Conservation (phyloP, 257 asterid genomes). For the Scutellaria barbata region DNA sequence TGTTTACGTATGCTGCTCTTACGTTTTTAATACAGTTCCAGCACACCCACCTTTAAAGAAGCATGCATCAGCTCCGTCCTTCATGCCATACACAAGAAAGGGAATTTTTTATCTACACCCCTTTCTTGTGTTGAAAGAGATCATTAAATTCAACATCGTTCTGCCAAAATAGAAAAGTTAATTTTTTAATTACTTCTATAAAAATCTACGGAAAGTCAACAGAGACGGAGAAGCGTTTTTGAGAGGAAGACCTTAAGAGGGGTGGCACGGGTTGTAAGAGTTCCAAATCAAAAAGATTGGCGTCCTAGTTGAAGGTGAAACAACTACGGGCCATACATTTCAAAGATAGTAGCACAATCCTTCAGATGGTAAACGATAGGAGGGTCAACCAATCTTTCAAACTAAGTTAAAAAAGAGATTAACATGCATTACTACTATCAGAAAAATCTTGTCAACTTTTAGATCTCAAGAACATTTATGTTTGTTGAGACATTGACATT, state of each 20-base stretch:
- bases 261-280: background rate
- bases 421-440: background rate
- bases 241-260: background rate
- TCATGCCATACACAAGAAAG: conserved; percentile 24
- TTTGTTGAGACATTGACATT: background rate
- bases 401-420: background rate
- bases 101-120: no score
- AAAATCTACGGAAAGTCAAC: conserved; percentile 10
- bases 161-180: conserved; percentile 32
- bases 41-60: conserved; percentile 30
- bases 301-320: background rate
- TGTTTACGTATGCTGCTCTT: background rate
- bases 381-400: background rate
- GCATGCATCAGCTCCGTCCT: conserved; percentile 28
- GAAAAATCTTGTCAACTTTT: background rate
- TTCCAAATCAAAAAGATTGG: background rate
- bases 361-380: background rate
- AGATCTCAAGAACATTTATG: background rate
- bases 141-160: conserved; percentile 25
- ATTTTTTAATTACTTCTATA: background rate
- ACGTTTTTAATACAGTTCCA: background rate
- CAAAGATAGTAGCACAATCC: conserved; percentile 1
- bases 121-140: no score
- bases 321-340: conserved; percentile 10
- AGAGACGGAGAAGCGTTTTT: background rate